A percentile compares a stretch with the other conserved stretches of the same genome.
phyloP scores from a whole-genome alignment of 2,329 filamentous ascomycete species.

The Pseudogymnoascus sp. region DNA sequence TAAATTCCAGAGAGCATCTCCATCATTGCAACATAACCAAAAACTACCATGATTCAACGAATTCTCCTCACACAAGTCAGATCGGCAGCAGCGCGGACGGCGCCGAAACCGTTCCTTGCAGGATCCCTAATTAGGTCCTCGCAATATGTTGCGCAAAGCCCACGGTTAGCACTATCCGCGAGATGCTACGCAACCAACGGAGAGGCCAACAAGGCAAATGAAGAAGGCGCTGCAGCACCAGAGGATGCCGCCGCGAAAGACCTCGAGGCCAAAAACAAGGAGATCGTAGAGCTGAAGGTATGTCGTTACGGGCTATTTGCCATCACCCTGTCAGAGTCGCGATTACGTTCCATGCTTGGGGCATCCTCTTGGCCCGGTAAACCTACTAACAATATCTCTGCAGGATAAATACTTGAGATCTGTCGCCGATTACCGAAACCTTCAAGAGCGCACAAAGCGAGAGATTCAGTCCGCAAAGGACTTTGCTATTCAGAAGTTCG shows the following conservation, averaged over 20 bases:
- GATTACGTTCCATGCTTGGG: not conserved
- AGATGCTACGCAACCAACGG: slow-evolving; percentile 34
- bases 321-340: not conserved
- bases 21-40: slow-evolving; percentile 1
- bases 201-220: slow-evolving; percentile 35
- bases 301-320: slow-evolving; percentile 19
- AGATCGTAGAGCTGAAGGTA: slow-evolving; percentile 80
- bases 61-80: slow-evolving; percentile 40
- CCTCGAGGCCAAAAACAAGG: slow-evolving; percentile 63
- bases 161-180: slow-evolving; percentile 16
- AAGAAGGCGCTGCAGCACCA: slow-evolving; percentile 31
- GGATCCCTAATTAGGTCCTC: slow-evolving; percentile 33
- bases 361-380: not conserved
- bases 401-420: slow-evolving; percentile 93
- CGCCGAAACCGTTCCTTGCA: slow-evolving; percentile 18
- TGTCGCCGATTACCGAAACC: slow-evolving; percentile 94
- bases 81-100: slow-evolving; percentile 27
- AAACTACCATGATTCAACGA: slow-evolving; percentile 40
- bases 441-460: slow-evolving; percentile 87
- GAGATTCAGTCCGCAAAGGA: slow-evolving; percentile 81
- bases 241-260: slow-evolving; percentile 51
- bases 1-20: not conserved
- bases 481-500: slow-evolving; percentile 91
- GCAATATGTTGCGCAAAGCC: slow-evolving; percentile 23
- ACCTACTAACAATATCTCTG: slow-evolving; percentile 2